Evolutionary conservation across 2,329 filamentous ascomycete genomes (phyloP).

Genomic region (Drechslerella dactyloides): DNA sequence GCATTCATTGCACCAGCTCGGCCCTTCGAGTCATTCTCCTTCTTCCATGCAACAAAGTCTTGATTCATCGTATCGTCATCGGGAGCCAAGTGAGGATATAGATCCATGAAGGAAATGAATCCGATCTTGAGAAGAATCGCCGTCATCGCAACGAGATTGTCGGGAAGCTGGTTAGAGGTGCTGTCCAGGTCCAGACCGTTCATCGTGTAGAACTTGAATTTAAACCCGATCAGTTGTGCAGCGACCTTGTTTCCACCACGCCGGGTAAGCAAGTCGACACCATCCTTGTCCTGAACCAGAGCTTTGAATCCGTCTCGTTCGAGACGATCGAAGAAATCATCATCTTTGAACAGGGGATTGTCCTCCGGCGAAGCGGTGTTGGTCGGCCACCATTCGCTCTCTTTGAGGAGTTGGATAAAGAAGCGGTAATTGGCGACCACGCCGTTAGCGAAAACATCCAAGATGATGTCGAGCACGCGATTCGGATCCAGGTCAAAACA

Average conservation of each 20-base stretch:
- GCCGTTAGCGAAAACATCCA: slow-evolving; percentile 92
- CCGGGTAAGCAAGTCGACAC: slow-evolving; percentile 50
- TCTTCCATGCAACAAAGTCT: slow-evolving; percentile 70
- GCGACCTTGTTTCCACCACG: slow-evolving; percentile 79
- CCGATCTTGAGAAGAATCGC: slow-evolving; percentile 95
- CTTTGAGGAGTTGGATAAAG: slow-evolving; percentile 88
- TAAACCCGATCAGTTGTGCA: slow-evolving; percentile 94
- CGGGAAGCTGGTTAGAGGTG: slow-evolving; percentile 66
- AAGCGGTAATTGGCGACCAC: slow-evolving; percentile 92
- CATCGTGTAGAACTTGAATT: slow-evolving; percentile 90
- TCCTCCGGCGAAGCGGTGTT: slow-evolving; percentile 62
- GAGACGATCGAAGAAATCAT: slow-evolving; percentile 81
- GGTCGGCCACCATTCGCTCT: slow-evolving; percentile 95
- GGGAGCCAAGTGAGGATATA: slow-evolving; percentile 91
- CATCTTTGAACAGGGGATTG: slow-evolving; percentile 56
- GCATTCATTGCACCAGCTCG: slow-evolving; percentile 79
- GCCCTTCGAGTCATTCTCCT: slow-evolving; percentile 80
- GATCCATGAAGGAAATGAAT: slow-evolving; percentile 87
- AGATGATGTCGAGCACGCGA: slow-evolving; percentile 87
- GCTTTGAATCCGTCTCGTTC: slow-evolving; percentile 77
- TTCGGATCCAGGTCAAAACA: slow-evolving; percentile 97
- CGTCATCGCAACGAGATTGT: slow-evolving; percentile 89
- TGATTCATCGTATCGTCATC: slow-evolving; percentile 77
- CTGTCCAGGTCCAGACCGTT: slow-evolving; percentile 70
- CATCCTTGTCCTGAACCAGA: slow-evolving; percentile 73